Base-by-base conservation (phyloP, 1,284 basidiomycete genomes). In the Blastosporella zonata region DNA sequence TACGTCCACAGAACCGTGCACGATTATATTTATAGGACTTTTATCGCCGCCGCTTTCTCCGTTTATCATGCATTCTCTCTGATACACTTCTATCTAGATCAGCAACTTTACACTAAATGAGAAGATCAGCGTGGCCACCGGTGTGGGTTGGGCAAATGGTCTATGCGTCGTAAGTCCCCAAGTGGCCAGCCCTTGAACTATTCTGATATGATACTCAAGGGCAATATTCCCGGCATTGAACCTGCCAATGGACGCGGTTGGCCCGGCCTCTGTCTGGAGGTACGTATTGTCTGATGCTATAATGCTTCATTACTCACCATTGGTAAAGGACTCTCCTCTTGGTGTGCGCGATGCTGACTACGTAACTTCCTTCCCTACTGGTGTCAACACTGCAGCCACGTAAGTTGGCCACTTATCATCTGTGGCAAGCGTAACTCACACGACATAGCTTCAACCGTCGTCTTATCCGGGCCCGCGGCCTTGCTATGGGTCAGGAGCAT, bases 401-500 rank as follows among this genome's bases (percentile, higher is more conserved):
- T 78, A 56, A 41, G 70, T 58, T 10, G 6, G n/a, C 8, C 13
- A 7, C 15, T 40, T 25, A 5, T 20, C 31, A 22, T 23, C 35
- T 31, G 7, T 17, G 2, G 17, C 17, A 33, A 33, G 6, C 31
- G 20, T 15, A 25, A 28, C 17, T 36, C 20, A 31, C 15, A 15
- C 13, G 37, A 36, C 9, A 18, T 51, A 80, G 77, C 12, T 83
- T 78, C 70, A 84, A 82, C 54, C 78, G 80, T 15, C 65, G 66
- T 3, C 67, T 93, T 29, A 82, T 93, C 38, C 84, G 87, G 51
- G 64, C 73, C 15, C 82, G 92, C 25, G 91, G 89, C 13, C 58
- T 78, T 8, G 84, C 79, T 45, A 84, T 94, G 79, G 92, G 90
- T 25, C 62, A 72, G 38, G 92, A 96, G 67, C 83, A 86, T 67